Evolutionary conservation across 1,139 yeast species (phyloP).

Genomic region (Arxiozyma heterogenica): DNA sequence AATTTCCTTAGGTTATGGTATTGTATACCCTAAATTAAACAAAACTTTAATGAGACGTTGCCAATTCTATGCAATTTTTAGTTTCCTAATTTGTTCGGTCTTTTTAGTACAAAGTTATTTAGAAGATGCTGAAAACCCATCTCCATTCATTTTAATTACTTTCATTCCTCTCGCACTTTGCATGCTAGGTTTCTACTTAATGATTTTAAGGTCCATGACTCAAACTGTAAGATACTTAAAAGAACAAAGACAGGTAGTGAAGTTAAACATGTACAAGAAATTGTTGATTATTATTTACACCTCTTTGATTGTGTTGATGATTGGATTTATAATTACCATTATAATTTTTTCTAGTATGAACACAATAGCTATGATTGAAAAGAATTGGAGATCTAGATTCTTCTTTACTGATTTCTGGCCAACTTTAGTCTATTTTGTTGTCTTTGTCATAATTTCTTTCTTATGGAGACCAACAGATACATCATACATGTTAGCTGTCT

Average conservation of each 20-base stretch:
- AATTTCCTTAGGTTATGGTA: slow-evolving; percentile 89
- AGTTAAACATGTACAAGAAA: slow-evolving; percentile 74
- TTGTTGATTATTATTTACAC: slow-evolving; percentile 66
- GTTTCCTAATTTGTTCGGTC: slow-evolving; percentile 58
- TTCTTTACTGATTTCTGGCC: slow-evolving; percentile 94
- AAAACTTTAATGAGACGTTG: slow-evolving; percentile 70
- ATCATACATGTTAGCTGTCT: slow-evolving; percentile 87
- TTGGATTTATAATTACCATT: slow-evolving; percentile 64
- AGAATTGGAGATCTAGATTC: slow-evolving; percentile 87
- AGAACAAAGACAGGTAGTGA: slow-evolving; percentile 85
- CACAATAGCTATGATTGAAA: slow-evolving; percentile 67
- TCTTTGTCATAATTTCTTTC: slow-evolving; percentile 76
- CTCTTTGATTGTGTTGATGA: slow-evolving; percentile 48
- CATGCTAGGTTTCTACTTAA: slow-evolving; percentile 62
- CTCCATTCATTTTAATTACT: slow-evolving; percentile 35
- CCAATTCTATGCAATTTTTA: slow-evolving; percentile 64
- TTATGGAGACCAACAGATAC: slow-evolving; percentile 98
- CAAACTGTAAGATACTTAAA: slow-evolving; percentile 64
- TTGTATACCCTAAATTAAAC: slow-evolving; percentile 77
- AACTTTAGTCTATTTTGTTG: slow-evolving; percentile 72
- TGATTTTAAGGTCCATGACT: slow-evolving; percentile 65
- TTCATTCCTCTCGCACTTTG: slow-evolving; percentile 65
- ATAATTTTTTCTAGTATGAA: slow-evolving; percentile 68
- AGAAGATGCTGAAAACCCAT: slow-evolving; percentile 38
- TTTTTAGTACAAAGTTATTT: slow-evolving; percentile 65